Percentiles rank a stretch among this genome's conserved stretches.
Evolutionary conservation across 495 filamentous ascomycete genomes (phyloP).

Genomic region (Penicillium coprophilum): DNA sequence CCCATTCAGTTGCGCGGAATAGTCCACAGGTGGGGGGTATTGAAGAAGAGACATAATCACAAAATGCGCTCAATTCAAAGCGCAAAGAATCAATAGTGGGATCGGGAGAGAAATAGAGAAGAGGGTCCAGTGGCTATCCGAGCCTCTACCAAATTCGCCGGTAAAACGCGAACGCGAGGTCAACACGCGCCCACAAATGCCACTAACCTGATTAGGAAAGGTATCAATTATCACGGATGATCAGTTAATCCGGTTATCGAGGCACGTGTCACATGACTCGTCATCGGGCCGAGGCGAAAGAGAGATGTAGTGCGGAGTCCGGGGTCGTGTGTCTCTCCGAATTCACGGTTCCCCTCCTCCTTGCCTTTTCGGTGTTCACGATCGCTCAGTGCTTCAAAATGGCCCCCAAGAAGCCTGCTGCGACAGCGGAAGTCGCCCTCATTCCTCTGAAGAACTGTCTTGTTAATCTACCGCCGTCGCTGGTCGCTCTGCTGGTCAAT

Average conservation of each 20-base stretch:
- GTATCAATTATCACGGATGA: slow-evolving; percentile 32
- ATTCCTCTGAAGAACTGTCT: slow-evolving; percentile 89
- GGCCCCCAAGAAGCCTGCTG: slow-evolving; percentile 68
- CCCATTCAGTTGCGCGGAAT: slow-evolving; percentile 77
- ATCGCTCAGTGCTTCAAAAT: slow-evolving; percentile 39
- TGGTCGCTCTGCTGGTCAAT: slow-evolving; percentile 79
- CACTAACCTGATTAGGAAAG: slow-evolving; percentile 5
- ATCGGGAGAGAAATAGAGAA: slow-evolving; percentile 17
- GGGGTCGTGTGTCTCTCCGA: slow-evolving; percentile 27
- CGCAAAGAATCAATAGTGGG: slow-evolving; percentile 28
- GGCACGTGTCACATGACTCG: slow-evolving; percentile 2
- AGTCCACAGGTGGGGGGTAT: slow-evolving; percentile 74
- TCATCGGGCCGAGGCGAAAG: slow-evolving; percentile 18
- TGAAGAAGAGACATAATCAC: slow-evolving; percentile 73
- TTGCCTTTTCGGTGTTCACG: slow-evolving; percentile 12
- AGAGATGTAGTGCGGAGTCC: slow-evolving; percentile 23
- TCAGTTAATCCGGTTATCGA: slow-evolving; percentile 34
- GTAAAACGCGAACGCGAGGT: slow-evolving; percentile 32
- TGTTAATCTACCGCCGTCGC: slow-evolving; percentile 84
- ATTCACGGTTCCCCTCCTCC: slow-evolving; percentile 18
- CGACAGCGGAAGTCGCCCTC: slow-evolving; percentile 73
- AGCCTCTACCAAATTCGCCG: slow-evolving; percentile 13
- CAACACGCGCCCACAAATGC: slow-evolving; percentile 23
- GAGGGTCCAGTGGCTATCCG: slow-evolving; percentile 18
- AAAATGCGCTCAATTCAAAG: slow-evolving; percentile 22